phyloP scores from a whole-genome alignment of 2,329 filamentous ascomycete genomes.

The Xylariomycetidae sp. region DNA sequence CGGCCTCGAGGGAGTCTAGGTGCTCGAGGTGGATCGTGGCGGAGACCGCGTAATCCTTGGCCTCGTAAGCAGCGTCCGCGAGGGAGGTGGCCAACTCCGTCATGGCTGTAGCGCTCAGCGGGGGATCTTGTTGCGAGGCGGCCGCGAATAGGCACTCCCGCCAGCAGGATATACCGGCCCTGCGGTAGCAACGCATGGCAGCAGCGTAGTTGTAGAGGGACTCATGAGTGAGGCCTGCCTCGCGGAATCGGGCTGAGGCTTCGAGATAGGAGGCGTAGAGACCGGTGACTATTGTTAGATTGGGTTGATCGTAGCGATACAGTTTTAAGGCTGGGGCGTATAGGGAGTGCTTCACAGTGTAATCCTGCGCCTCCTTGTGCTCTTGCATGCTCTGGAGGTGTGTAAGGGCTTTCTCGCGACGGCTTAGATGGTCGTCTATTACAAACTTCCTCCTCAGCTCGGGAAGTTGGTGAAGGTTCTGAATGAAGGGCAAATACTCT shows the following conservation, averaged over 20 bases:
- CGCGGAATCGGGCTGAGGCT: conserved; percentile 69
- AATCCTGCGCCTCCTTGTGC: conserved; percentile 74
- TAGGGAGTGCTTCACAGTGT: conserved; percentile 73
- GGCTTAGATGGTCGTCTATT: conserved; percentile 83
- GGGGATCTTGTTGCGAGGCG: conserved; percentile 58
- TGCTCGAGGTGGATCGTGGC: conserved; percentile 80
- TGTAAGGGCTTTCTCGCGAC: conserved; percentile 69
- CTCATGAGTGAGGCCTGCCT: conserved; percentile 88
- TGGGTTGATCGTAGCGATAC: conserved; percentile 74
- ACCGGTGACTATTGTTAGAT: conserved; percentile 63
- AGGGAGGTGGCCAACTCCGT: conserved; percentile 66
- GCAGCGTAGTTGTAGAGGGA: conserved; percentile 69
- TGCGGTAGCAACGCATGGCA: conserved; percentile 79
- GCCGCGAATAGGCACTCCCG: conserved; percentile 83
- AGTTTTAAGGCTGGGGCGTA: conserved; percentile 74
- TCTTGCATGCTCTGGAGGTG: conserved; percentile 70
- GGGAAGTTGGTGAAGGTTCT: conserved; percentile 73
- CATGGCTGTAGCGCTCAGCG: conserved; percentile 57
- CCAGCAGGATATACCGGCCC: conserved; percentile 74
- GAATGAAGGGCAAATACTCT: conserved; percentile 93
- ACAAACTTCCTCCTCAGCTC: conserved; percentile 69
- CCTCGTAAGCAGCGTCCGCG: conserved; percentile 74
- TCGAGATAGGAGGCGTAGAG: conserved; percentile 78
- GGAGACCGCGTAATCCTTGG: conserved; percentile 77
- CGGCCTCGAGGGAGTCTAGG: conserved; percentile 64